Percentiles rank a stretch among this genome's conserved stretches.
Evolutionary conservation across 331 rosid species (phyloP).

Genomic region (Arachis monticola): DNA sequence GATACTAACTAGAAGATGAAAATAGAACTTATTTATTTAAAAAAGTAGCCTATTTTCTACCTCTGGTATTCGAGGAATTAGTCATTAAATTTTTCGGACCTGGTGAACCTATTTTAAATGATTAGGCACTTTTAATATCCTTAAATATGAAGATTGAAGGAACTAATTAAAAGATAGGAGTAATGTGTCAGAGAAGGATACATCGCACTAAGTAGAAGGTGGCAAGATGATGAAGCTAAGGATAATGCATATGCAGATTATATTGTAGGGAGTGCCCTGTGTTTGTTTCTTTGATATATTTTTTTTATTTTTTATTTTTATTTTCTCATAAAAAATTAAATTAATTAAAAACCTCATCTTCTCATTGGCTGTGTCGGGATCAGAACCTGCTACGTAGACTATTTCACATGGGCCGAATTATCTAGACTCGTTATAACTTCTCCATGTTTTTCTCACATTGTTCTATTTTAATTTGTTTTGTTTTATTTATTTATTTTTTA

Average conservation of each 20-base stretch:
- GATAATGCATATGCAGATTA: slow-evolving; percentile 37
- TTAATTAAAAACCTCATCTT: slow-evolving; percentile 39
- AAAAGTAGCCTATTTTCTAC: too few relatives aligned
- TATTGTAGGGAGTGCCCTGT: slow-evolving; percentile 12
- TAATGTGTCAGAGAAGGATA: slow-evolving; percentile 55
- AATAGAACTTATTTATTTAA: too few relatives aligned
- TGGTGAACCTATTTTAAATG: too few relatives aligned
- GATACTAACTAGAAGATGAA: too few relatives aligned
- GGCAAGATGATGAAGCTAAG: not conserved
- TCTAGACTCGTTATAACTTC: not conserved
- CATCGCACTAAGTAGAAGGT: slow-evolving; percentile 50
- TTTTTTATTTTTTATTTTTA: not conserved
- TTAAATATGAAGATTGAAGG: too few relatives aligned
- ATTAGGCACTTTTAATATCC: too few relatives aligned
- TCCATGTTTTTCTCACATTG: slow-evolving; percentile 36
- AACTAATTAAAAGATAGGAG: slow-evolving; percentile 35
- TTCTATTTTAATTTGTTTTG: too few relatives aligned
- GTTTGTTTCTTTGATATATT: slow-evolving; percentile 4
- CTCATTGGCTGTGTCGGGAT: slow-evolving; percentile 50
- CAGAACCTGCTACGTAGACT: slow-evolving; percentile 29
- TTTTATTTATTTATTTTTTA: not conserved
- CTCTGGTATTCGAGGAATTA: too few relatives aligned
- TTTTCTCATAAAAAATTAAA: not conserved
- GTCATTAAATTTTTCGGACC: too few relatives aligned
- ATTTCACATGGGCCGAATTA: slow-evolving; percentile 55